Conservation (phyloP, 2,329 filamentous ascomycete genomes). For the Zasmidium cellare region DNA sequence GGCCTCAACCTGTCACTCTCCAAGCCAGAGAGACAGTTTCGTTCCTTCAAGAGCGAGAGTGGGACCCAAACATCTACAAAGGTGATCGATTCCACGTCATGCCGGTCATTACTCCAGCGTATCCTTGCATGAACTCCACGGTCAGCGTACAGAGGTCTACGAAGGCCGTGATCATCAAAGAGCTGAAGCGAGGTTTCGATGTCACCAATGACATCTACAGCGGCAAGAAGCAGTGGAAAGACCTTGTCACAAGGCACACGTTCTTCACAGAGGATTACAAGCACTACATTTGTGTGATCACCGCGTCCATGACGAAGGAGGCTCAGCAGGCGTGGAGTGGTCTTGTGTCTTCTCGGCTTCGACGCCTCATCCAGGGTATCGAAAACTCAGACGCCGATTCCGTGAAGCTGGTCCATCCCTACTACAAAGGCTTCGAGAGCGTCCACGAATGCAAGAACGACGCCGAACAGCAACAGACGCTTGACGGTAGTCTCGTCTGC, state of each 20-base stretch:
- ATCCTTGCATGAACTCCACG: conserved; percentile 96
- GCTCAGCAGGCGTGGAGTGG: conserved; percentile 86
- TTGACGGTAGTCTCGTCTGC: conserved; percentile 62
- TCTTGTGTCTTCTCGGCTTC: conserved; percentile 88
- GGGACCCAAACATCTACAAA: conserved; percentile 88
- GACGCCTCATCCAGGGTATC: conserved; percentile 78
- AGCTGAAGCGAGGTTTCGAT: conserved; percentile 74
- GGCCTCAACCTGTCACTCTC: conserved; percentile 89
- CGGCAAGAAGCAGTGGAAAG: conserved; percentile 78
- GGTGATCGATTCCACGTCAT: conserved; percentile 85
- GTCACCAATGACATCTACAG: conserved; percentile 78
- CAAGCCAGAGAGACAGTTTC: conserved; percentile 83
- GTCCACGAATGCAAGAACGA: conserved; percentile 68
- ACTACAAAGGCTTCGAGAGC: conserved; percentile 89
- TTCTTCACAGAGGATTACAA: conserved; percentile 95
- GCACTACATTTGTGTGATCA: conserved; percentile 88
- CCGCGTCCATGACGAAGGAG: conserved; percentile 79
- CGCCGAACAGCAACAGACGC: conserved; percentile 61
- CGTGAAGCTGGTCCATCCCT: conserved; percentile 83
- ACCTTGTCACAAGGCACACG: conserved; percentile 83
- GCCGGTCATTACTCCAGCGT: conserved; percentile 97
- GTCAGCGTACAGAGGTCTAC: conserved; percentile 91
- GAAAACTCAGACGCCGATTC: conserved; percentile 69
- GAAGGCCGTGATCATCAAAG: conserved; percentile 77
- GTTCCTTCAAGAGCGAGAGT: conserved; percentile 75